These are phyloP conservation scores for Westerdykella aurantiaca DNA, from an alignment of 2,329 filamentous ascomycete genomes.

Conservation along the genomic window DNA sequence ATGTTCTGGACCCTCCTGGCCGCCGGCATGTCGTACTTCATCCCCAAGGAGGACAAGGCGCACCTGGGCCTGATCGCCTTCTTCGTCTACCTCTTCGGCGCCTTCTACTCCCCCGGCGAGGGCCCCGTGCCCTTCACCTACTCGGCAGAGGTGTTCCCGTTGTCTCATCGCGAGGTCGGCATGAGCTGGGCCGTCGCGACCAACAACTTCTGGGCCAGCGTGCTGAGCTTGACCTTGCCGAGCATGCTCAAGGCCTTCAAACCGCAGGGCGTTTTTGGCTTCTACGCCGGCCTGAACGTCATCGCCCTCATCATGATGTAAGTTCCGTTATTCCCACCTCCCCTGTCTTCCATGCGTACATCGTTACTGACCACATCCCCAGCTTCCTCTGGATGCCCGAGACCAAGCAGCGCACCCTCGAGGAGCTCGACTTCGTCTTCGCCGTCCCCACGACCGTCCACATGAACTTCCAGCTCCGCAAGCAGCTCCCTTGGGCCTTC, in stretches of 20 bases:
- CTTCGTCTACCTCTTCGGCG: constrained; percentile 54
- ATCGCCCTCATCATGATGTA: constrained; percentile 56
- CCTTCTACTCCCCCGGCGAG: constrained; percentile 38
- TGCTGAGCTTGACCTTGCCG: constrained; percentile 60
- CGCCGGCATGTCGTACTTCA: constrained; percentile 50
- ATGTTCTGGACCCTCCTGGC: constrained; percentile 47
- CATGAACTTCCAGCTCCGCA: constrained; percentile 31
- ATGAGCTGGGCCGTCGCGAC: constrained; percentile 66
- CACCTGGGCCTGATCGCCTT: constrained; percentile 49
- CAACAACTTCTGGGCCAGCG: constrained; percentile 54
- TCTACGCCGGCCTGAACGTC: constrained; percentile 57
- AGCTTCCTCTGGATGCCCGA: constrained; percentile 51
- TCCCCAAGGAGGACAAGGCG: constrained; percentile 37
- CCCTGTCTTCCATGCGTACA: not conserved
- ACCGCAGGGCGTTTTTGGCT: constrained; percentile 53
- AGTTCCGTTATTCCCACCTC: constrained; percentile 1
- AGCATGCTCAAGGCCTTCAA: constrained; percentile 50
- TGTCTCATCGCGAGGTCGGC: constrained; percentile 65
- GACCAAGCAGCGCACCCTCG: constrained; percentile 45
- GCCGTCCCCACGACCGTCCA: constrained; percentile 41
- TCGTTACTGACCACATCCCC: constrained; percentile 2
- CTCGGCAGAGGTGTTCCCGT: constrained; percentile 63
- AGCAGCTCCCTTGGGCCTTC: constrained; percentile 44
- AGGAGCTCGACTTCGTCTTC: constrained; percentile 49
- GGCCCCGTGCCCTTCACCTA: constrained; percentile 61